These are phyloP conservation scores for Tylopilus rubrobrunneus DNA, from an alignment of 768 basidiomycete genomes.

Conservation along the genomic window DNA sequence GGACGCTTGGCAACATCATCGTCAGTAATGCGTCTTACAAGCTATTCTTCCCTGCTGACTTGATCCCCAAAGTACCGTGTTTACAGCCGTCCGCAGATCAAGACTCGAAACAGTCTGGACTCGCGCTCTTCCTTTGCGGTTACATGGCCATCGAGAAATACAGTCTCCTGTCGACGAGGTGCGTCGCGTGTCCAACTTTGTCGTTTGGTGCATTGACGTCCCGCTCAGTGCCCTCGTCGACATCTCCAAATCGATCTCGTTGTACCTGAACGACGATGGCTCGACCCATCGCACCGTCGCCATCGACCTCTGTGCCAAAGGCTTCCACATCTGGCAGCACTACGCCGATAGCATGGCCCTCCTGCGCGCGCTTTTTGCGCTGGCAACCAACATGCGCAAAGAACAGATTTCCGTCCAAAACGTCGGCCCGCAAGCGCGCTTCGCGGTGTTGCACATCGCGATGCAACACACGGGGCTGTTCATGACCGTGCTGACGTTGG, in stretches of 20 bases:
- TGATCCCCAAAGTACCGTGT: conserved; percentile 47
- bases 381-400: conserved; percentile 71
- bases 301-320: conserved; percentile 86
- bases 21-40: conserved; percentile 36
- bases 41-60: conserved; percentile 7
- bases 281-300: conserved; percentile 67
- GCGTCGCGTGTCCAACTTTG: conserved; percentile 6
- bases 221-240: conserved; percentile 67
- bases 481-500: conserved; percentile 90
- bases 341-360: conserved; percentile 89
- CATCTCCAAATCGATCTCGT: conserved; percentile 75
- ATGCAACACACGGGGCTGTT: conserved; percentile 80
- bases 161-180: conserved; percentile 72
- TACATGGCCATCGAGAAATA: conserved; percentile 80
- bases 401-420: conserved; percentile 67
- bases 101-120: conserved; percentile 54
- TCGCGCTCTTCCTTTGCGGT: conserved; percentile 79
- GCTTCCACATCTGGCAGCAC: conserved; percentile 93
- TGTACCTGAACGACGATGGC: conserved; percentile 73
- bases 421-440: conserved; percentile 71
- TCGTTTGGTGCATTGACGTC: background rate
- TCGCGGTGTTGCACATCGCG: conserved; percentile 83
- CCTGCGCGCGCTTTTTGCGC: conserved; percentile 74
- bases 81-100: conserved; percentile 58
- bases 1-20: conserved; percentile 59